Evolutionary conservation across 331 rosid genomes (phyloP), one percentile per base, ranked within the genome.

Genomic region (Cydonia oblonga): DNA sequence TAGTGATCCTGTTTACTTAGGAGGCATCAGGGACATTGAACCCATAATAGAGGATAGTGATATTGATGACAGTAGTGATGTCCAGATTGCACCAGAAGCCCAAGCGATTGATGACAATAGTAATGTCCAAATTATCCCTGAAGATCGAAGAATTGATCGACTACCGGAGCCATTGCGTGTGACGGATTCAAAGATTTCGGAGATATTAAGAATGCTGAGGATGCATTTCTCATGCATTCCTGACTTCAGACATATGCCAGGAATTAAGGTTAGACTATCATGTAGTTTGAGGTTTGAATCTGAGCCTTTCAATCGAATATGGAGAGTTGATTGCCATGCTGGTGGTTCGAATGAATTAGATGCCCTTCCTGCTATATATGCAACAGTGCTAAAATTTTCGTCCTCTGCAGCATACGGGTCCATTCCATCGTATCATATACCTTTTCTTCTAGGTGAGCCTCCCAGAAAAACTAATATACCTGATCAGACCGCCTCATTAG

Each of bases 361-460:
- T 77, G 63, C 86, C 66, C 92, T 89, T 69, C 97, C 97, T 42
- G 98, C 97, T 76, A 77, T 93, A 73, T 91, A 93, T 75, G 98
- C 97, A 58, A 93, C 92, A 2, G 87, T 91, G 84, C 84, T 93
- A 72, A 84, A 86, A 16, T 89, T 91, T 81, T 91, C 90, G 0
- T 93, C 98, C 35, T 80, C 97, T 76, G 98, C 98, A 40, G 88
- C 98, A 2, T 93, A 86, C 75, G 96, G 97, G 16, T 71, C 89
- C 16, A 86, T 93, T 85, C 83, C 90, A 56, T 81, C 98, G 4
- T 82, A 53, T 74, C 92, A 38, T 71, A 86, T 93, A 89, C 96
- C 97, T 70, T 93, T 91, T 81, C 92, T 93, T 84, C 96, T 91
- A 65, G 98, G 97, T 29, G 92, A 93, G 82, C 90, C 87, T 81